Base-by-base conservation (phyloP, 495 filamentous ascomycete species). In the Mytilinidion resinicola region DNA sequence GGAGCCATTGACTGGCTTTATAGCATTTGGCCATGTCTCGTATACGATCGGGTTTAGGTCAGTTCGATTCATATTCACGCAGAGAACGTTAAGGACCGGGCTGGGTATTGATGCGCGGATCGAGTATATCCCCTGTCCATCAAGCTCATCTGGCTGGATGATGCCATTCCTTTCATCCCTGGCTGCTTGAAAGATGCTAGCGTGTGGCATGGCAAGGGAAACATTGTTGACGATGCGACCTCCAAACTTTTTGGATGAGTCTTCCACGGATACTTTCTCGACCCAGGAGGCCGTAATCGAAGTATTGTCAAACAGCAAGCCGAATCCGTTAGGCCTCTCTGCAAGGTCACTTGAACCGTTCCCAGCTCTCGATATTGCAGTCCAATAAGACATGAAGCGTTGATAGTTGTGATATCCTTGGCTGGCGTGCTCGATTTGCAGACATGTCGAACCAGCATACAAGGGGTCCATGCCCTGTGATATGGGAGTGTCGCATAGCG, bases 171-270 rank as follows among this genome's bases (percentile, higher is more conserved):
- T 69, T 0, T 72, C 61, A 60, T 88, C 75, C 21, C 73, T 74
- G 0, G 82, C 81, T 2, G 87, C 87, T 19, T 69, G 69, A 25
- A 84, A 79, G 4, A 91, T 72, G 1, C 85, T 84, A 2, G 81
- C 75, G 56, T 90, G 87, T 0, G 87, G 87, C 76, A 90, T 83
- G 1, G 85, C 83, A 61, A 89, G 78, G 0, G 84, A 88, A 41
- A 90, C 79, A 63, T 90, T 90, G 69, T 87, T 84, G 57, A 90
- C 67, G 43, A 85, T 71, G 37, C 86, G 74, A 15, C 38, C 46
- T n/a, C 62, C 55, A 60, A 79, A 67, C 33, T 70, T 57, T 2
- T 69, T 51, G 11, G 80, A 86, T 2, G 70, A 67, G 4, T 69
- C 67, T 0, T 70, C 73, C 34, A 82, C 75, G 55, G 85, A 68